These are phyloP conservation scores for Thermochaetoides dissita DNA, from an alignment of 2,329 filamentous ascomycete species.

Conservation along the genomic window DNA sequence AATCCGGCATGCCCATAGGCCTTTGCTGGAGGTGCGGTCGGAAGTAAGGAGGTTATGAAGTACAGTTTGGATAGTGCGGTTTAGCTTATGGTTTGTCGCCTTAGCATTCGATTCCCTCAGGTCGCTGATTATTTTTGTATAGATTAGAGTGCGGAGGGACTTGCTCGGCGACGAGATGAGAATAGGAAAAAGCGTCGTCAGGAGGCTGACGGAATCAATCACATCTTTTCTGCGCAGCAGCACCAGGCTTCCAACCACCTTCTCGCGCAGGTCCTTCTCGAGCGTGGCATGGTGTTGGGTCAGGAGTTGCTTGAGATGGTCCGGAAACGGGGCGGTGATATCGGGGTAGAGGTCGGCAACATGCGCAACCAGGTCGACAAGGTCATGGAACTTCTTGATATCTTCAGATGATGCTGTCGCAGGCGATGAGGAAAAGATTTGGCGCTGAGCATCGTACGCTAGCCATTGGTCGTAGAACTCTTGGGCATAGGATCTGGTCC, in stretches of 20 bases:
- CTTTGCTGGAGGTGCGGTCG: conserved; percentile 72
- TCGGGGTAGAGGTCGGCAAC: conserved; percentile 86
- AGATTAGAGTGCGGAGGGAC: conserved; percentile 68
- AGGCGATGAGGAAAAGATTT: conserved; percentile 80
- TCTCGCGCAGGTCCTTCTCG: conserved; percentile 76
- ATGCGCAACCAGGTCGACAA: conserved; percentile 88
- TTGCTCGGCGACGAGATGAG: conserved; percentile 82
- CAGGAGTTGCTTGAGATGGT: conserved; percentile 69
- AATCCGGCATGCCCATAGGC: conserved; percentile 90
- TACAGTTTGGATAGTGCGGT: conserved; percentile 83
- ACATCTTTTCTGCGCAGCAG: conserved; percentile 82
- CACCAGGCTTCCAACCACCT: conserved; percentile 82
- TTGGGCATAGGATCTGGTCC: conserved; percentile 63
- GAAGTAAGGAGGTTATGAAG: conserved; percentile 83
- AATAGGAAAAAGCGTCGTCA: conserved; percentile 90
- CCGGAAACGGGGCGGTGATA: conserved; percentile 61
- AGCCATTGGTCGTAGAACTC: conserved; percentile 47
- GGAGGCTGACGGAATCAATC: conserved; percentile 67
- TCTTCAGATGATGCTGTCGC: conserved; percentile 63
- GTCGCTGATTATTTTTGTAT: conserved; percentile 80
- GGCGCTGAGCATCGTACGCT: conserved; percentile 46
- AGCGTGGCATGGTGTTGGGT: conserved; percentile 69
- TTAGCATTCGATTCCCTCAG: conserved; percentile 78
- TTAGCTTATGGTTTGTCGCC: conserved; percentile 78
- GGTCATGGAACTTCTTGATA: conserved; percentile 71